Base-by-base conservation (phyloP, 495 filamentous ascomycete genomes). In the Penicilliopsis zonata region DNA sequence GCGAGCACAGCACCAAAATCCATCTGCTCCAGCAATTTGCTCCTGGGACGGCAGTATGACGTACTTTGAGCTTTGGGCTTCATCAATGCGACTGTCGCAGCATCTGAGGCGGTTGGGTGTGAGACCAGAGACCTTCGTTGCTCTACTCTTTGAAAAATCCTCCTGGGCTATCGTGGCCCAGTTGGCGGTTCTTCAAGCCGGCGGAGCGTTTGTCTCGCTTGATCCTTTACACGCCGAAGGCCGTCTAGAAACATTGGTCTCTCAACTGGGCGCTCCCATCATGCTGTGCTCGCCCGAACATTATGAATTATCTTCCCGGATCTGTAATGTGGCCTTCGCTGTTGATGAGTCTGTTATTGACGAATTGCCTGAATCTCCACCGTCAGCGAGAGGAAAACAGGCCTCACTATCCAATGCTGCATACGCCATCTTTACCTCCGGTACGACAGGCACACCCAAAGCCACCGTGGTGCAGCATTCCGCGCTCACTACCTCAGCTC, bases 121-220 rank as follows among this genome's bases (percentile, higher is more conserved):
- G 10, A 47, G 38, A 9, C 52, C 53, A 0, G 63, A 67, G 29
- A 40, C 40, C 0, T 46, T 69, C 10, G 67, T 79, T 8, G 67
- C 67, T 3, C 30, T 78, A 1, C 72, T 52, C 24, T 74, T 76
- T 16, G 68, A 74, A 18, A 76, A 74, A 41, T 72, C 68, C 0
- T 55, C 54, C 1, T 76, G 67, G 69, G 56, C 61, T 9, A 37
- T 70, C 4, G 53, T 78, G 17, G 50, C 69, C 2, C 60, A 68
- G 40, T 37, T 76, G 2, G 73, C 68, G 1, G 59, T 80, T 12
- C 50, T 70, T 5, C 73, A 70, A 40, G 69, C 75, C 5, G 76
- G 76, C 2, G 71, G 65, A 13, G 72, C 63, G 0, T 72, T 72
- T 42, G 65, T 76, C 2, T 65, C 61, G 0, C 47, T 82, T 5